phyloP scores from a whole-genome alignment of 768 basidiomycete species.

The Trametes cinnabarina region DNA sequence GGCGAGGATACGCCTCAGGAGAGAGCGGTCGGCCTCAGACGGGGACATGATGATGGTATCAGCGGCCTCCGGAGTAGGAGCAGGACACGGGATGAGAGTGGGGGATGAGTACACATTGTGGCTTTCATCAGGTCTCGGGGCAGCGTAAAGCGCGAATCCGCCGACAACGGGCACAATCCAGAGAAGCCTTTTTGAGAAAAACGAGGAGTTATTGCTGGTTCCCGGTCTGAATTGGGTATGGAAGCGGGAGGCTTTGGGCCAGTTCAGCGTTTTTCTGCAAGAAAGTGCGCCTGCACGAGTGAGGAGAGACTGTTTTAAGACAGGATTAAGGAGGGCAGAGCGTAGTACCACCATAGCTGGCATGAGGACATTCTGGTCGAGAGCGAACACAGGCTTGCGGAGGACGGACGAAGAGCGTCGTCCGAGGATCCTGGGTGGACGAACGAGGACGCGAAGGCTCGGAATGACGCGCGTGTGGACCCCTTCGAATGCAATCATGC shows the following conservation, averaged over 20 bases:
- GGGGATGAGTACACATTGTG: constrained; percentile 49
- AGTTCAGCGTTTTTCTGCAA: constrained; percentile 31
- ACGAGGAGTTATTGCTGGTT: constrained; percentile 30
- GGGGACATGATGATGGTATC: constrained; percentile 60
- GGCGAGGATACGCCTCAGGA: constrained; percentile 42
- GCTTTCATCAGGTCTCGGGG: constrained; percentile 39
- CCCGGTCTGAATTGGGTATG: constrained; percentile 36
- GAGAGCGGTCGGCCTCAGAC: constrained; percentile 51
- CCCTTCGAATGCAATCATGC: not conserved
- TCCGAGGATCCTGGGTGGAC: not conserved
- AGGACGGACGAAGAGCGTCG: constrained; percentile 2
- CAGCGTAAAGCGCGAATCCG: constrained; percentile 50
- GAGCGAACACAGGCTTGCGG: not conserved
- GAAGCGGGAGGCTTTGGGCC: constrained; percentile 11
- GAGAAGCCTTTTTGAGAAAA: constrained; percentile 32
- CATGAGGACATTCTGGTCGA: constrained; percentile 19
- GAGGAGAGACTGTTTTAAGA: constrained; percentile 28
- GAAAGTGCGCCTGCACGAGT: constrained; percentile 4
- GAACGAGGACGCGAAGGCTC: not conserved
- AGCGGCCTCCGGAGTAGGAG: constrained; percentile 15
- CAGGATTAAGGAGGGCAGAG: constrained; percentile 26
- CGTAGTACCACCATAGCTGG: constrained; percentile 28
- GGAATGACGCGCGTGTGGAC: not conserved
- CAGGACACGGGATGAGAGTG: constrained; percentile 44
- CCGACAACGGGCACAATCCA: constrained; percentile 61